Percentiles rank a stretch among this genome's conserved stretches.
phyloP scores from a whole-genome alignment of 1,284 basidiomycete genomes.

The Phenoliferia sp. region DNA sequence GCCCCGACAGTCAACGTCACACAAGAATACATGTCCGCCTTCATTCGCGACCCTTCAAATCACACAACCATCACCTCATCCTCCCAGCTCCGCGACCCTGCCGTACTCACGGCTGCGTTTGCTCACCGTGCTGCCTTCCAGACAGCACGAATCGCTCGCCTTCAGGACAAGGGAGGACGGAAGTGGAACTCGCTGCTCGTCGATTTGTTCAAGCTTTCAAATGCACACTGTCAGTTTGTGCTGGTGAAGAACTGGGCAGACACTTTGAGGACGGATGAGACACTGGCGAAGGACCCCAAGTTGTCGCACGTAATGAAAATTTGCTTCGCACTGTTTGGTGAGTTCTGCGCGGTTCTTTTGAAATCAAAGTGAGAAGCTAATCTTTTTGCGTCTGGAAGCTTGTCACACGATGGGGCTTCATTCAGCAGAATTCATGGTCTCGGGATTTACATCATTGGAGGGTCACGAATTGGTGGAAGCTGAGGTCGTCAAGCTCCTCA shows the following conservation, averaged over 20 bases:
- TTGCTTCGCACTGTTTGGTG: not conserved
- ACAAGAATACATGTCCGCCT: not conserved
- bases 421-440: not conserved
- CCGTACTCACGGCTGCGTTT: not conserved
- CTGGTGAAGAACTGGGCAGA: not conserved
- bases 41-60: not conserved
- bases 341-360: not conserved
- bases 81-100: not conserved
- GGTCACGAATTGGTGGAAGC: not conserved
- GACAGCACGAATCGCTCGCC: not conserved
- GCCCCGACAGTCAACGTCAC: not conserved
- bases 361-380: not conserved
- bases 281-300: not conserved
- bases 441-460: not conserved
- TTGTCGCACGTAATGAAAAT: not conserved
- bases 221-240: not conserved
- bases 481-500: not conserved
- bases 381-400: not conserved
- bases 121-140: not conserved
- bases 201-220: not conserved
- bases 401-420: not conserved
- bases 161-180: not conserved
- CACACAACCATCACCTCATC: not conserved
- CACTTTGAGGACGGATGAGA: not conserved
- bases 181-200: not conserved